phyloP scores from a whole-genome alignment of 1,139 yeast species.

The Hanseniaspora sp. region DNA sequence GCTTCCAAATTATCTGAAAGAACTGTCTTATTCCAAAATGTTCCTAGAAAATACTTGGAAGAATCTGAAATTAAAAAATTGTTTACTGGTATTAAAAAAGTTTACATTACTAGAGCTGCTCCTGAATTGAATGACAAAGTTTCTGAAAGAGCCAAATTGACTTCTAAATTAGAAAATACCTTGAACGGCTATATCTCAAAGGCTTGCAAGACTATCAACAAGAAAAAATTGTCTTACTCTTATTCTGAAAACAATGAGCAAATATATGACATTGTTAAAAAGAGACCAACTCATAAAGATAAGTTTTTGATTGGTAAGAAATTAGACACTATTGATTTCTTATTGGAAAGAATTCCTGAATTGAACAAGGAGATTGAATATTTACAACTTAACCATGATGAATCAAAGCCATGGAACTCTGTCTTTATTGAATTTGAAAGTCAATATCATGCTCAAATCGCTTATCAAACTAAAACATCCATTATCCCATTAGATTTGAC shows the following conservation, averaged over 20 bases:
- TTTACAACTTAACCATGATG: constrained; percentile 48
- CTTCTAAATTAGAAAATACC: constrained; percentile 56
- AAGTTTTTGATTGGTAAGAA: constrained; percentile 66
- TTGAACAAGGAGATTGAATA: constrained; percentile 54
- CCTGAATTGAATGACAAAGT: constrained; percentile 49
- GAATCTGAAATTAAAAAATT: constrained; percentile 51
- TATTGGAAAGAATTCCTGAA: constrained; percentile 54
- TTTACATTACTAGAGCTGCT: constrained; percentile 65
- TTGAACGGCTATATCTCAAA: constrained; percentile 50
- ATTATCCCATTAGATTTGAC: constrained; percentile 53
- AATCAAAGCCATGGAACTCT: constrained; percentile 40
- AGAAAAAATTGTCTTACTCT: constrained; percentile 23
- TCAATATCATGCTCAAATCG: constrained; percentile 80
- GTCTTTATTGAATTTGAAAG: constrained; percentile 79
- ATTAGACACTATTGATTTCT: constrained; percentile 71
- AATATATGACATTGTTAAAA: constrained; percentile 52
- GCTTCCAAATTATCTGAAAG: constrained; percentile 63
- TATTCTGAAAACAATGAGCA: constrained; percentile 29
- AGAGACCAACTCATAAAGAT: constrained; percentile 61
- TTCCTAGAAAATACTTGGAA: constrained; percentile 57
- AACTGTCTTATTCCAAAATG: constrained; percentile 68
- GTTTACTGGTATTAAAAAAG: constrained; percentile 61
- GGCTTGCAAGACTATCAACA: constrained; percentile 49
- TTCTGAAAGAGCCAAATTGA: constrained; percentile 51
- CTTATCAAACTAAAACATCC: constrained; percentile 68